Percentiles rank a stretch among this genome's conserved stretches.
Evolutionary conservation across 2,329 filamentous ascomycete species (phyloP).

Genomic region (Cordyceps fumosorosea): DNA sequence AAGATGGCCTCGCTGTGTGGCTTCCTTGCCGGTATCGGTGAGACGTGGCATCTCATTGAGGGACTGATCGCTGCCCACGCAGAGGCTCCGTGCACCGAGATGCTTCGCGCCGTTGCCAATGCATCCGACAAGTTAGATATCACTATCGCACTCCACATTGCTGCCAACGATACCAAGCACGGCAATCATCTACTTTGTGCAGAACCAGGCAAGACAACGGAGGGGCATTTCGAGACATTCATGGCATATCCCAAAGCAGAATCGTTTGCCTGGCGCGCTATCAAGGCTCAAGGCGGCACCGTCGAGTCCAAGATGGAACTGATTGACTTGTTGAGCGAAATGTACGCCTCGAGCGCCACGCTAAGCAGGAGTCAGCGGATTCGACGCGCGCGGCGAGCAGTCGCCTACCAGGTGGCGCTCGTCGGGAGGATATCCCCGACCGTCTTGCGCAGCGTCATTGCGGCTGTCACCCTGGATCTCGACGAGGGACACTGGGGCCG

Average conservation of each 20-base stretch:
- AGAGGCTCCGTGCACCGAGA: background rate
- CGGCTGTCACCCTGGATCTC: constrained; percentile 27
- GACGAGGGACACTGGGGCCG: constrained; percentile 27
- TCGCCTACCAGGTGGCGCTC: constrained; percentile 20
- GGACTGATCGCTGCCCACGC: background rate
- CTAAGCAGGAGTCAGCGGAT: constrained; percentile 26
- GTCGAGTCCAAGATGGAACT: constrained; percentile 21
- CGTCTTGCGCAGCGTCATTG: constrained; percentile 22
- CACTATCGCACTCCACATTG: background rate
- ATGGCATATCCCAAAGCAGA: constrained; percentile 1
- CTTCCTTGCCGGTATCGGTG: background rate
- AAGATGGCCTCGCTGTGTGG: background rate
- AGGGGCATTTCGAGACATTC: background rate
- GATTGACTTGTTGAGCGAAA: constrained; percentile 24
- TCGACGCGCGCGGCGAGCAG: constrained; percentile 24
- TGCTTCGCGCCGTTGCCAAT: background rate
- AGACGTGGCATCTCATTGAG: constrained; percentile 5
- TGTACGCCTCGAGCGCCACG: constrained; percentile 23
- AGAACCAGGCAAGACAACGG: background rate
- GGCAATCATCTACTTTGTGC: background rate
- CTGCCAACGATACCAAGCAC: background rate
- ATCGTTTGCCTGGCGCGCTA: constrained; percentile 1
- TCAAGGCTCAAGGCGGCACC: constrained; percentile 5
- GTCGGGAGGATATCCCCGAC: constrained; percentile 19
- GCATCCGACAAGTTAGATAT: background rate